Percentiles rank a stretch among this genome's conserved stretches.
Evolutionary conservation across 208 protist genomes (phyloP).

Genomic region (Trypanosoma mega): DNA sequence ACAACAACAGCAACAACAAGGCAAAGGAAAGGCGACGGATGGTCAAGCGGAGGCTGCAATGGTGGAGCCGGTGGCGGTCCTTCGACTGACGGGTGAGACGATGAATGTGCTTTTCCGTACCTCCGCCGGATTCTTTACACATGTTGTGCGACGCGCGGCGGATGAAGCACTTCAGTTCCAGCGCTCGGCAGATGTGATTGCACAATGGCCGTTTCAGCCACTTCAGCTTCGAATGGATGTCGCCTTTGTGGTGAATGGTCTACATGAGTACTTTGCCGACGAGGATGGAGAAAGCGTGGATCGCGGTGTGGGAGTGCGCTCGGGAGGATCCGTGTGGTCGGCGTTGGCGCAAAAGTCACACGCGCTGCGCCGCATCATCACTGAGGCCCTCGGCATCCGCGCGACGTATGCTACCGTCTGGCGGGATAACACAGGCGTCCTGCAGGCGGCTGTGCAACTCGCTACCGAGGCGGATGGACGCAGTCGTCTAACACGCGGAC

Average conservation of each 20-base stretch:
- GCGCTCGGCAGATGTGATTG: constrained; percentile 47
- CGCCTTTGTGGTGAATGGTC: constrained; percentile 36
- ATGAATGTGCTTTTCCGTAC: constrained; percentile 83
- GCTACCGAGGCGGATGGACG: constrained; percentile 61
- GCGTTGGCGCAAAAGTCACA: constrained; percentile 23
- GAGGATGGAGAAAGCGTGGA: constrained; percentile 13
- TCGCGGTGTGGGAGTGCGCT: constrained; percentile 8
- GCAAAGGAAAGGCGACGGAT: neutral
- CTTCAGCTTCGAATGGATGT: constrained; percentile 67
- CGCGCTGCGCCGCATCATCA: constrained; percentile 30
- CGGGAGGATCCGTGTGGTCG: constrained; percentile 6
- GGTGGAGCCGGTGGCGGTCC: constrained; percentile 51
- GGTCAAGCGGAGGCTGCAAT: constrained; percentile 44
- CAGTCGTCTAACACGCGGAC: constrained; percentile 74
- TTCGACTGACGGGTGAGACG: constrained; percentile 63
- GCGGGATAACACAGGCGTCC: constrained; percentile 32
- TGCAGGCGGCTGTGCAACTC: constrained; percentile 63
- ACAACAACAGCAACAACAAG: neutral
- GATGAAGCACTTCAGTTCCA: constrained; percentile 68
- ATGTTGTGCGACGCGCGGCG: constrained; percentile 59
- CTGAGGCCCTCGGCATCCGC: constrained; percentile 53
- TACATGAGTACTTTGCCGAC: constrained; percentile 14
- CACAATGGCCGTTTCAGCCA: constrained; percentile 52
- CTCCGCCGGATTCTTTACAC: constrained; percentile 52
- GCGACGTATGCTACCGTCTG: constrained; percentile 46